Evolutionary conservation across 352 stramenopile genomes (phyloP), one percentile per base, ranked within the genome.

Genomic region (Phytopythium boreale): DNA sequence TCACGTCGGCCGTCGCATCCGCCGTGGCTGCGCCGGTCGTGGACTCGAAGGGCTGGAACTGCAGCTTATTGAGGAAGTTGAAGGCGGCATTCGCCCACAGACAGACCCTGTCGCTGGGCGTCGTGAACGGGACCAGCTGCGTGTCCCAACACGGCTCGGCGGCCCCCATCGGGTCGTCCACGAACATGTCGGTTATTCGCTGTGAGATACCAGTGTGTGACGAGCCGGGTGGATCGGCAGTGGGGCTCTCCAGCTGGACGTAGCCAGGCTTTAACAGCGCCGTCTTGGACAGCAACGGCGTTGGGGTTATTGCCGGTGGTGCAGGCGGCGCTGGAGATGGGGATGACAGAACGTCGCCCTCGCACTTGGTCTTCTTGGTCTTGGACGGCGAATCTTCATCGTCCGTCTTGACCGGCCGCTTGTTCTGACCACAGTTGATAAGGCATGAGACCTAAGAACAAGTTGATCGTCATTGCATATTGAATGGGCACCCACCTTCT

Each of bases 41-140:
- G 4, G 67, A 47, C 31, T 61, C 22, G 15, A 67, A 59, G 22
- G 71, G 70, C 57, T 90, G 79, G 71, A 77, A 92, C 62, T 92
- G 84, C 51, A 92, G 55, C 8, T 83, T 77, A 47, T 81, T 74
- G 11, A 92, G 74, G 43, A 89, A 84, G 56, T 90, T 86, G 66
- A 84, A 92, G 39, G 83, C 83, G 17, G 80, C 83, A 52, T 92
- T 92, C 7, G 83, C 79, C 82, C 83, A 92, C 47, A 92, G 59
- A 58, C 83, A 89, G 1, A 90, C 47, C 4, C 71, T 64, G 22
- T 76, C 73, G 20, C 68, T 89, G 11, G 80, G 80, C 31, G 69
- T 70, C 26, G 76, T 75, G 67, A 92, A 92, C 2, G 77, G 79
- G 57, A 63, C 59, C 12, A 26, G 15, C 15, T 63, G 59, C 14